Conservation (phyloP, 805 yeast genomes). For the Candida lessepsii region DNA sequence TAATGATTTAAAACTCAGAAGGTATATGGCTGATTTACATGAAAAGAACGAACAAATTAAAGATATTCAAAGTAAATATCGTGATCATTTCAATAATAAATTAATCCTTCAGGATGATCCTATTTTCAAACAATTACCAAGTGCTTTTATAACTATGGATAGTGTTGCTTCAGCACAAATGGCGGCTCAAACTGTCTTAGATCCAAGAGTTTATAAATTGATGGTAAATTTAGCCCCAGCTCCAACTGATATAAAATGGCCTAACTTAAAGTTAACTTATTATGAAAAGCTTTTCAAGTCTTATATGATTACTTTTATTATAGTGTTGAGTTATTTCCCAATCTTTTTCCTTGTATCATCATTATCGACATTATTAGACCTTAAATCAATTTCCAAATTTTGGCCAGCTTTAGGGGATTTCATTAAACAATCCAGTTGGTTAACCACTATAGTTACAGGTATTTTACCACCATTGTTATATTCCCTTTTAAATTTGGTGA, state of each 20-base stretch:
- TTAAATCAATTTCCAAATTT: conserved; percentile 52
- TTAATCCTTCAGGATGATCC: conserved; percentile 23
- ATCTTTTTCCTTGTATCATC: conserved; percentile 56
- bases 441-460: conserved; percentile 58
- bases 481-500: conserved; percentile 49
- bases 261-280: conserved; percentile 44
- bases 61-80: conserved; percentile 30
- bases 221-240: conserved; percentile 47
- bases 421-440: conserved; percentile 48
- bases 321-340: conserved; percentile 49
- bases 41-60: conserved; percentile 40
- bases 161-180: conserved; percentile 49
- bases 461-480: conserved; percentile 60
- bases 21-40: conserved; percentile 32
- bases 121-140: conserved; percentile 38
- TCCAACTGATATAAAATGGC: conserved; percentile 46
- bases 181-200: conserved; percentile 48
- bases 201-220: conserved; percentile 44
- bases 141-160: conserved; percentile 50
- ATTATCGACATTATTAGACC: conserved; percentile 54
- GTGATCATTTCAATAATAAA: conserved; percentile 10
- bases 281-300: conserved; percentile 37
- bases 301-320: conserved; percentile 41
- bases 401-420: conserved; percentile 61
- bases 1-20: conserved; percentile 27